Conservation (phyloP, 116 monocot genomes). For the Iris pallida region DNA sequence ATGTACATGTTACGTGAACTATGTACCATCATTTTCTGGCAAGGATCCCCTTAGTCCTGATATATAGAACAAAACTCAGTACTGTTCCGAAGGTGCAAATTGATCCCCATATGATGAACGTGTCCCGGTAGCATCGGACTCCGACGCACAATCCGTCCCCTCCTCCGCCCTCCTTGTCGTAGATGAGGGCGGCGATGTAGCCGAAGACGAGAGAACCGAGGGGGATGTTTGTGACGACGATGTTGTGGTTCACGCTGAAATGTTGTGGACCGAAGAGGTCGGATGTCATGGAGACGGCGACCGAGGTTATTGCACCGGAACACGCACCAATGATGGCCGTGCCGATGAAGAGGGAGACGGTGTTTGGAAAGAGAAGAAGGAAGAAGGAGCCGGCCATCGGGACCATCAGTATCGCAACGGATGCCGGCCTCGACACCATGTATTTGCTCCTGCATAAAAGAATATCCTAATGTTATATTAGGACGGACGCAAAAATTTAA, state of each 20-base stretch:
- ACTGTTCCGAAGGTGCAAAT: constrained; percentile 3
- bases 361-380: constrained; percentile 5
- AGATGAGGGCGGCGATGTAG: constrained; percentile 7
- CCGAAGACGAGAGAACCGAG: constrained; percentile 9
- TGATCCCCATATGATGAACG: constrained; percentile 2
- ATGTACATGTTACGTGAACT: no score
- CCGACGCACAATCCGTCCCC: background rate
- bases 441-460: no score
- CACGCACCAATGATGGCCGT: constrained; percentile 19
- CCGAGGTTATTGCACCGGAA: constrained; percentile 25
- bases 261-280: constrained; percentile 23
- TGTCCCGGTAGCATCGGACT: background rate
- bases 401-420: constrained; percentile 1
- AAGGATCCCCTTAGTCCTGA: background rate
- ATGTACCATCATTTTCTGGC: no score
- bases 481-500: no score
- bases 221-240: constrained; percentile 13
- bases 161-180: constrained; percentile 2
- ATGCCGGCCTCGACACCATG: background rate
- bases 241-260: constrained; percentile 30
- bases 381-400: constrained; percentile 19
- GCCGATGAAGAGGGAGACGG: constrained; percentile 11
- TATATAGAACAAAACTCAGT: constrained; percentile 4
- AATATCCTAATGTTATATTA: no score
- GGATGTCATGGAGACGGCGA: constrained; percentile 15